Percentiles rank a stretch among this genome's conserved stretches.
These are phyloP conservation scores for Botryotinia narcissicola DNA, from an alignment of 2,329 filamentous ascomycete species.

Conservation along the genomic window DNA sequence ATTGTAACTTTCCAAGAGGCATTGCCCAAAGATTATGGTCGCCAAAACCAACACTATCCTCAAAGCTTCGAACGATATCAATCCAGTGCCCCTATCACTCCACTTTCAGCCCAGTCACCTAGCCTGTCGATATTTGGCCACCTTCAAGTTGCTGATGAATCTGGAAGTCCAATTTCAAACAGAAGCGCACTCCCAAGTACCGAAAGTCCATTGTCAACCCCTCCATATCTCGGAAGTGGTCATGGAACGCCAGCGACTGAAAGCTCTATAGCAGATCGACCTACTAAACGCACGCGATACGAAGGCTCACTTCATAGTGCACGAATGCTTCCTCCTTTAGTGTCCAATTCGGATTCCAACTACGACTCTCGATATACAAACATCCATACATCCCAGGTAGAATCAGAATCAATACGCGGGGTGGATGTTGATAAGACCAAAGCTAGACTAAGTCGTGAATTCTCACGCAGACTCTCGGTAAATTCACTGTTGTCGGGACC, in stretches of 20 bases:
- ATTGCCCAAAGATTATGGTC: conserved; percentile 10
- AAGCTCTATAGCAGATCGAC: conserved; percentile 20
- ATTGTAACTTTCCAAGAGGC: conserved; percentile 19
- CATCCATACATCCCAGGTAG: neutral
- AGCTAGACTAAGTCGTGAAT: conserved; percentile 25
- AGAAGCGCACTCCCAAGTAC: conserved; percentile 22
- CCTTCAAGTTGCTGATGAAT: conserved; percentile 21
- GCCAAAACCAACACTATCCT: conserved; percentile 22
- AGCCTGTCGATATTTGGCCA: conserved; percentile 22
- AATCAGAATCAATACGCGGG: neutral
- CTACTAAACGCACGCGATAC: conserved; percentile 31
- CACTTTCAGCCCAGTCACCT: conserved; percentile 12
- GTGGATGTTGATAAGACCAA: neutral
- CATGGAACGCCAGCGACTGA: conserved; percentile 13
- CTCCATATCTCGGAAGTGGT: conserved; percentile 23
- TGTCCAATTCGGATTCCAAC: neutral
- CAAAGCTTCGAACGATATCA: conserved; percentile 33
- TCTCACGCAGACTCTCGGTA: conserved; percentile 58
- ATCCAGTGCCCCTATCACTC: conserved; percentile 21
- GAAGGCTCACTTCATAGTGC: conserved; percentile 4
- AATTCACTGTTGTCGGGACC: conserved; percentile 60
- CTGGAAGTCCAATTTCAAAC: conserved; percentile 28
- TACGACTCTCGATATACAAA: neutral
- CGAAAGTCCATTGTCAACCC: conserved; percentile 26
- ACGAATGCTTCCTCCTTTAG: conserved; percentile 15